Evolutionary conservation across 1,284 basidiomycete genomes (phyloP).

Genomic region (Ustilago bromivora): DNA sequence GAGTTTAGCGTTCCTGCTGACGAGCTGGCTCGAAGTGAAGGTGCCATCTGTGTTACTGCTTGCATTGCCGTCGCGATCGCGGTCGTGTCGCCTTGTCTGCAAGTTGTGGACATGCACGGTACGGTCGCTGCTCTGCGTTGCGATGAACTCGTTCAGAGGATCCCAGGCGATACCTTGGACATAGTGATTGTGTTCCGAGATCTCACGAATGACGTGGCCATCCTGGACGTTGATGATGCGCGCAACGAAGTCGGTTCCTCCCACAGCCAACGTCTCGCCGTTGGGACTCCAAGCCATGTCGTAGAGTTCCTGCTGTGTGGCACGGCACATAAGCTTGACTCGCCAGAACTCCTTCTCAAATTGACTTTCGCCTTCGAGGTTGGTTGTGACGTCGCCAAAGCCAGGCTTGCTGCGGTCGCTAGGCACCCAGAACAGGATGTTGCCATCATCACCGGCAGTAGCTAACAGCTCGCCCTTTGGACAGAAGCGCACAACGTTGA

Average conservation of each 20-base stretch:
- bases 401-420: slow-evolving; percentile 75
- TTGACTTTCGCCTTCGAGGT: slow-evolving; percentile 77
- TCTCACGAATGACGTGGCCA: slow-evolving; percentile 71
- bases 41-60: slow-evolving; percentile 14
- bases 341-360: slow-evolving; percentile 97
- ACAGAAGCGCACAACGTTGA: slow-evolving; percentile 96
- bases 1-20: slow-evolving; percentile 59
- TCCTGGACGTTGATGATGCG: slow-evolving; percentile 83
- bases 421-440: slow-evolving; percentile 94
- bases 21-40: slow-evolving; percentile 43
- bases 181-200: slow-evolving; percentile 68
- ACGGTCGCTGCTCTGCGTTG: slow-evolving; percentile 68
- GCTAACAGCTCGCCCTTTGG: slow-evolving; percentile 72
- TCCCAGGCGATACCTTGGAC: slow-evolving; percentile 70
- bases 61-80: slow-evolving; percentile 21
- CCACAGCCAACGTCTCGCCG: slow-evolving; percentile 91
- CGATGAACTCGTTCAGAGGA: slow-evolving; percentile 64
- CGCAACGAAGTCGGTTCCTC: slow-evolving; percentile 95
- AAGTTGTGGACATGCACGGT: slow-evolving; percentile 62
- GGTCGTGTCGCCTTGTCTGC: slow-evolving; percentile 31
- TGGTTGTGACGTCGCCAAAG: slow-evolving; percentile 75
- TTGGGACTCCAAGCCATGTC: slow-evolving; percentile 97
- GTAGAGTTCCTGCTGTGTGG: slow-evolving; percentile 80
- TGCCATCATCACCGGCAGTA: slow-evolving; percentile 81
- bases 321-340: slow-evolving; percentile 85